phyloP scores from a whole-genome alignment of 768 basidiomycete genomes.

The Chiua virens region DNA sequence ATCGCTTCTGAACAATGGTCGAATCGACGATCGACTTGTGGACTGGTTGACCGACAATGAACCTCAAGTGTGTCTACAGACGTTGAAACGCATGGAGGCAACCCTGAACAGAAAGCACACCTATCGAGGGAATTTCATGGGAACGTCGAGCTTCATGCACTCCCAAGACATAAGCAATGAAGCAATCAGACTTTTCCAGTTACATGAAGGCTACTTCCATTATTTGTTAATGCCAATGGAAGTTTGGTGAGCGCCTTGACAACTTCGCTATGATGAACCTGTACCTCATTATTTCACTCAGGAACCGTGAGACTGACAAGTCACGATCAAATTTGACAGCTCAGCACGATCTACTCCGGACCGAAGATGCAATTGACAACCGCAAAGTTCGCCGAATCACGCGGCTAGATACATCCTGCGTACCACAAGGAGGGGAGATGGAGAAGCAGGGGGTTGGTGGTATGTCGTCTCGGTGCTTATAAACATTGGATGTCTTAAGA shows the following conservation, averaged over 20 bases:
- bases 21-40: slow-evolving; percentile 3
- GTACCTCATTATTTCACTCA: background rate
- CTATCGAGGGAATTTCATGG: background rate
- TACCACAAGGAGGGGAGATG: background rate
- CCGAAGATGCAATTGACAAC: background rate
- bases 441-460: background rate
- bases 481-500: background rate
- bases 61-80: background rate
- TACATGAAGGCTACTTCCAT: slow-evolving; percentile 5
- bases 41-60: slow-evolving; percentile 11
- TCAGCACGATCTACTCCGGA: no score
- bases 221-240: slow-evolving; percentile 10
- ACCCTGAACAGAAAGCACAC: background rate
- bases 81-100: slow-evolving; percentile 9
- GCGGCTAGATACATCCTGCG: background rate
- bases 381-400: no score
- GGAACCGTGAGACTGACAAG: slow-evolving; percentile 1
- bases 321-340: background rate
- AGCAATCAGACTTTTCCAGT: slow-evolving; percentile 6
- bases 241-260: slow-evolving; percentile 6
- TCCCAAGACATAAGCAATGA: slow-evolving; percentile 1
- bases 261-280: background rate
- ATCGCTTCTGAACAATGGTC: background rate
- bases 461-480: background rate
- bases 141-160: no score